A percentile compares a stretch with the other conserved stretches of the same genome.
phyloP scores from a whole-genome alignment of 2,329 filamentous ascomycete genomes.

The Ploettnerulaceae sp. region DNA sequence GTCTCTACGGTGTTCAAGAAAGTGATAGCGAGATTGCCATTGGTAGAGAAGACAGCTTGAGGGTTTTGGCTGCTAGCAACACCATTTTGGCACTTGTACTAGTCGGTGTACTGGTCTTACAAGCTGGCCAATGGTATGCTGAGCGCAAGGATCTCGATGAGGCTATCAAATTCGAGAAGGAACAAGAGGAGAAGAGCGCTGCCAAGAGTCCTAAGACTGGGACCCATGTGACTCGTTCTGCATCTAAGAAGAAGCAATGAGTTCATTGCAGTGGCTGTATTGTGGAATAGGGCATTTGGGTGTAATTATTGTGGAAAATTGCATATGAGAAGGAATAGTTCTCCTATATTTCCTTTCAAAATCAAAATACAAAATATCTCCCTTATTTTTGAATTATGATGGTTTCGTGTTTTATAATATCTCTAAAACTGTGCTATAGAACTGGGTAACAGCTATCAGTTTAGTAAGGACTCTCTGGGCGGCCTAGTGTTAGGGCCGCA shows the following conservation, averaged over 20 bases:
- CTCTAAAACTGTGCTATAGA: too few species aligned
- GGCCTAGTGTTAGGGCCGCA: too few species aligned
- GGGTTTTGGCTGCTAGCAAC: conserved; percentile 89
- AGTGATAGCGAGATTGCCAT: conserved; percentile 58
- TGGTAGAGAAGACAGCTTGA: conserved; percentile 80
- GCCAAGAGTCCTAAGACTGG: conserved; percentile 35
- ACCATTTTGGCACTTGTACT: conserved; percentile 92
- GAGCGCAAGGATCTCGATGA: conserved; percentile 89
- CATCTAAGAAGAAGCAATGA: conserved; percentile 36
- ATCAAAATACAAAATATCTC: not conserved
- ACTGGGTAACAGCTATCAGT: too few species aligned
- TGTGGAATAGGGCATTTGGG: not conserved
- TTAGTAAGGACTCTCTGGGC: too few species aligned
- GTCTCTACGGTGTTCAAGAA: conserved; percentile 44
- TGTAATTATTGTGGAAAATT: not conserved
- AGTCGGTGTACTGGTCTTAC: conserved; percentile 84
- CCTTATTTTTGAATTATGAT: not conserved
- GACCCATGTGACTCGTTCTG: conserved; percentile 27
- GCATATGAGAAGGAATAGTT: not conserved
- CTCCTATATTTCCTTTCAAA: not conserved
- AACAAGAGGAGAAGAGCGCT: conserved; percentile 43
- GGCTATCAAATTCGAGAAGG: conserved; percentile 57
- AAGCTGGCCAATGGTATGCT: conserved; percentile 98
- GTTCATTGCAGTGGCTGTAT: not conserved
- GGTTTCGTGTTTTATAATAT: not conserved